Base-by-base conservation (phyloP, 768 basidiomycete species). In the Suillus fuscotomentosus region DNA sequence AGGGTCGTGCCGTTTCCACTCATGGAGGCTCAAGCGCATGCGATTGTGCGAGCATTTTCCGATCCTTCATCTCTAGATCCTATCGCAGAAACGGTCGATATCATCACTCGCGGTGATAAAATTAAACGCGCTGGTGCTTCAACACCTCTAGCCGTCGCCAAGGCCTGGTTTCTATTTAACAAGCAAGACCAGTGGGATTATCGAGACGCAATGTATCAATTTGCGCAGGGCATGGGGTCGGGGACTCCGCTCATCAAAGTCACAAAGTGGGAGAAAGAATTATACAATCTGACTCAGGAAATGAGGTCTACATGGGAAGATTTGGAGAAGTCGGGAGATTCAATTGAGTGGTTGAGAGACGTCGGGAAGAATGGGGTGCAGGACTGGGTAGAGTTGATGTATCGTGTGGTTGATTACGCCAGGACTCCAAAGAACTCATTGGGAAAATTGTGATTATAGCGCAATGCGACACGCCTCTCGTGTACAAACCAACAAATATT, bases 21-120 rank as follows among this genome's bases (percentile, higher is more conserved):
- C 0, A 80, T 89, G 56, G 93, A 97, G 74, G 86, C 85, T 0
- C 95, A 97, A 75, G 88, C 89, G 0, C 84, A 83, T 0, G 88
- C 86, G 3, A 81, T 86, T 8, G 72, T 88, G 24, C 79, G 80
- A 27, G 84, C 82, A 0, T 89, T 91, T 65, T 77, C 78, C 15
- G 68, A 86, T 60, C 86, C 85, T 1, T 71, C 72, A 31, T 73
- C 80, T 24, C 75, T 92, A 8, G 82, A 91, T 66, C 63, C 72
- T 39, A 74, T 77, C 3, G 70, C 74, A 39, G 89, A 89, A 69
- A 77, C 80, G 0, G 74, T 76, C 31, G 82, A 77, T n/a, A 73
- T 89, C 62, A 69, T 85, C 34, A 73, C 79, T 7, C 84, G 86
- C 8, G 83, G 84, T 63, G 78, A 81, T 45, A 68, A 74, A 4